These are phyloP conservation scores for Metschnikowia gruessii DNA, from an alignment of 805 yeast genomes.

Conservation along the genomic window DNA sequence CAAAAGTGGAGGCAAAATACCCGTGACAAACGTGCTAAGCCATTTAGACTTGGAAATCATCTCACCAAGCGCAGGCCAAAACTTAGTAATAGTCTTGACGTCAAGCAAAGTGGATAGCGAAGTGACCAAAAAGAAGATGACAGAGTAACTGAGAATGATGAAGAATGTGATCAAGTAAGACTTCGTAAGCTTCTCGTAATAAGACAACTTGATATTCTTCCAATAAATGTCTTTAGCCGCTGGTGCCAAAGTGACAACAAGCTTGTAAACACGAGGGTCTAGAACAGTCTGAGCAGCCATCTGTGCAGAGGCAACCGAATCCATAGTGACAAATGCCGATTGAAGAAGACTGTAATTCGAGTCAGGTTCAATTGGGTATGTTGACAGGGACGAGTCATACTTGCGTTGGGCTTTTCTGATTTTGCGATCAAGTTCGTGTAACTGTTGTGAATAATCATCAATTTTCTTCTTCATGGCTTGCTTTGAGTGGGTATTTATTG, in stretches of 20 bases:
- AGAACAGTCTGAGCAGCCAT: slow-evolving; percentile 48
- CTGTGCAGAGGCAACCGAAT: slow-evolving; percentile 47
- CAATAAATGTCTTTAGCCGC: slow-evolving; percentile 46
- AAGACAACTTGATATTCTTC: slow-evolving; percentile 46
- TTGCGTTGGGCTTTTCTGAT: slow-evolving; percentile 35
- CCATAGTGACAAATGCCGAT: slow-evolving; percentile 49
- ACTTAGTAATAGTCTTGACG: slow-evolving; percentile 50
- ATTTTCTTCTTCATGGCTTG: slow-evolving; percentile 29
- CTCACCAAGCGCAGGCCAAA: slow-evolving; percentile 61
- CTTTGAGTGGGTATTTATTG: slow-evolving; percentile 11
- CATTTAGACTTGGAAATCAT: slow-evolving; percentile 48
- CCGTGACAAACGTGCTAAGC: slow-evolving; percentile 55
- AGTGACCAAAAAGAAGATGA: slow-evolving; percentile 53
- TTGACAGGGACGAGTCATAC: slow-evolving; percentile 28
- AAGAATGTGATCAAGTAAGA: slow-evolving; percentile 41
- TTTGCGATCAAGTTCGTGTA: slow-evolving; percentile 37
- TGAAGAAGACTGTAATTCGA: slow-evolving; percentile 39
- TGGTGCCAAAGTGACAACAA: slow-evolving; percentile 44
- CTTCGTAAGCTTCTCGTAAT: slow-evolving; percentile 35
- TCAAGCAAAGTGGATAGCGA: slow-evolving; percentile 57
- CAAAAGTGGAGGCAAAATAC: slow-evolving; percentile 59
- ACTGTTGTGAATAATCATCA: slow-evolving; percentile 29
- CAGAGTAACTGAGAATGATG: slow-evolving; percentile 48
- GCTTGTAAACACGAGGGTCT: slow-evolving; percentile 44
- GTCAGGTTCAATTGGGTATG: slow-evolving; percentile 26